Conservation (phyloP, 192 early-diverging fungal species). For the Coemansia sp. region DNA sequence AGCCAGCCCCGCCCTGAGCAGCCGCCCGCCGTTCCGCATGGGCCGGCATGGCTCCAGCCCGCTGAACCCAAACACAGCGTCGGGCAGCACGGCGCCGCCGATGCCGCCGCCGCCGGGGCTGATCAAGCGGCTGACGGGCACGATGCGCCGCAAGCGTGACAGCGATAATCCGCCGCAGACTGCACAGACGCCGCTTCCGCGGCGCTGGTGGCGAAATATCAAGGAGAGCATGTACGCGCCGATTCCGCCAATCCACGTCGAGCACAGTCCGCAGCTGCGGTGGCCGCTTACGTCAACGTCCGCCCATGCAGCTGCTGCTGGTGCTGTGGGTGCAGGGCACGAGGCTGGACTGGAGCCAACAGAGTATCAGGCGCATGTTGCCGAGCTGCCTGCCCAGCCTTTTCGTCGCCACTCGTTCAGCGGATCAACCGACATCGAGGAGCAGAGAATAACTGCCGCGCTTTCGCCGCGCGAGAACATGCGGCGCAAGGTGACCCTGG, state of each 20-base stretch:
- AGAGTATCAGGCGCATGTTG: neutral
- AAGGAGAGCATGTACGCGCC: slow-evolving; percentile 51
- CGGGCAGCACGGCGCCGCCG: slow-evolving; percentile 37
- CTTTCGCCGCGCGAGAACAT: slow-evolving; percentile 42
- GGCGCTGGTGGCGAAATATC: slow-evolving; percentile 54
- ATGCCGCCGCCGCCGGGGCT: slow-evolving; percentile 17
- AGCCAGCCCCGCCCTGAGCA: neutral
- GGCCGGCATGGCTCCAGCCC: slow-evolving; percentile 51
- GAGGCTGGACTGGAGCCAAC: neutral
- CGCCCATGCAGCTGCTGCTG: neutral
- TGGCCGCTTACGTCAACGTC: neutral
- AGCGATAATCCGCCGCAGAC: neutral
- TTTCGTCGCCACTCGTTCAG: slow-evolving; percentile 45
- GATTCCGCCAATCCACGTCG: slow-evolving; percentile 43
- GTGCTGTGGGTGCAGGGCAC: neutral
- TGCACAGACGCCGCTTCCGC: slow-evolving; percentile 33
- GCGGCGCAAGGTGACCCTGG: slow-evolving; percentile 37
- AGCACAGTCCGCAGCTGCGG: slow-evolving; percentile 1
- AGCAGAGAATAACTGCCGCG: slow-evolving; percentile 30
- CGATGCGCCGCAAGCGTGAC: slow-evolving; percentile 18
- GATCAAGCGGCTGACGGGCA: slow-evolving; percentile 39
- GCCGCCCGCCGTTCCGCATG: slow-evolving; percentile 36
- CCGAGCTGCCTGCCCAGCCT: slow-evolving; percentile 19
- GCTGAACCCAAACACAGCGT: slow-evolving; percentile 33
- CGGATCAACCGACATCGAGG: slow-evolving; percentile 47